Conservation (phyloP, 2,329 filamentous ascomycete genomes). For the Stagonosporopsis tanaceti region DNA sequence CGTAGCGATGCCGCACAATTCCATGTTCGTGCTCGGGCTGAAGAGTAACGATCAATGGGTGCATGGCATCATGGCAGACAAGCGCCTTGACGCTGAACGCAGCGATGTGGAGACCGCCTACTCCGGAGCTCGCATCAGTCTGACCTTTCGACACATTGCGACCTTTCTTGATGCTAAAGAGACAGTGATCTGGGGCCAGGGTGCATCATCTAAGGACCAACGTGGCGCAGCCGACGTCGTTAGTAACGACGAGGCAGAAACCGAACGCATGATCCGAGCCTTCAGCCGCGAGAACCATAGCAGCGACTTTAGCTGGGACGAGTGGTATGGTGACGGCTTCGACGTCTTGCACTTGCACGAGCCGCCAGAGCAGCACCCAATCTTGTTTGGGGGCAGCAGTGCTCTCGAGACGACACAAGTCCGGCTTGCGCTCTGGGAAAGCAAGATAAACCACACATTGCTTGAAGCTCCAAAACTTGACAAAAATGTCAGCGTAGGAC, state of each 20-base stretch:
- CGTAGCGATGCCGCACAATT: conserved; percentile 84
- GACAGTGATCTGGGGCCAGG: conserved; percentile 87
- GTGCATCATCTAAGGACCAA: conserved; percentile 74
- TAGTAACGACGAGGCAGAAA: conserved; percentile 72
- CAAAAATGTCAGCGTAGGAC: conserved; percentile 19
- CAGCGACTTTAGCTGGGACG: conserved; percentile 76
- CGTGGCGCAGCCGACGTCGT: conserved; percentile 69
- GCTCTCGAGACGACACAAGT: conserved; percentile 43
- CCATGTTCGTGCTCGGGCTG: conserved; percentile 82
- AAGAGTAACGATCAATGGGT: conserved; percentile 86
- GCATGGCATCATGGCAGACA: conserved; percentile 91
- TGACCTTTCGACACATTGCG: conserved; percentile 89
- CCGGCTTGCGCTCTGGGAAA: conserved; percentile 41
- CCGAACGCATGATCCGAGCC: conserved; percentile 73
- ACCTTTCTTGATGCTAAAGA: conserved; percentile 78
- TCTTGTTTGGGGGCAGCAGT: conserved; percentile 49
- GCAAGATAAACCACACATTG: conserved; percentile 28
- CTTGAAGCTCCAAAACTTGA: conserved; percentile 32
- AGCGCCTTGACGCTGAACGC: conserved; percentile 74
- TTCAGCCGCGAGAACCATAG: conserved; percentile 86
- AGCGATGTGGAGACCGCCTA: conserved; percentile 74
- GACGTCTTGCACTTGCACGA: conserved; percentile 74
- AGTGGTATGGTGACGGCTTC: conserved; percentile 79
- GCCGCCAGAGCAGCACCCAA: conserved; percentile 43
- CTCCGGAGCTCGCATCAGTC: conserved; percentile 80